phyloP scores from a whole-genome alignment of 192 early-diverging fungal species.

The Backusella tuberculispora region DNA sequence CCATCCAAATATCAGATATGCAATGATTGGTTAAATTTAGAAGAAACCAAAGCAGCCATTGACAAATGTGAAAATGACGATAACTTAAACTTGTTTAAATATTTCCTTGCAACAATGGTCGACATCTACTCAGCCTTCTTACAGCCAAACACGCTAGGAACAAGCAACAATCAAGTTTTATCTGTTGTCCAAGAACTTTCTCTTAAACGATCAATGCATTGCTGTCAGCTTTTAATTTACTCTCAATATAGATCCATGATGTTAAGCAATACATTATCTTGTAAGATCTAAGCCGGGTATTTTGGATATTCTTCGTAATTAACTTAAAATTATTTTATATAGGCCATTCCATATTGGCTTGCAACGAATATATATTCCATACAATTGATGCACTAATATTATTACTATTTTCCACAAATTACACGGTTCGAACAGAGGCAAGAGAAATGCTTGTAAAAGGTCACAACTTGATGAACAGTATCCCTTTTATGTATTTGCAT shows the following conservation, averaged over 20 bases:
- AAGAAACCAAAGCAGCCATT: not conserved
- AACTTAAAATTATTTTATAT: not conserved
- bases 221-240: not conserved
- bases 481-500: not conserved
- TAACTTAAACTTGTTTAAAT: not conserved
- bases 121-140: not conserved
- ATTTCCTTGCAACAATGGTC: not conserved
- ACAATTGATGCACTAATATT: not conserved
- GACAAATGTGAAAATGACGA: not conserved
- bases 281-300: too few relatives aligned
- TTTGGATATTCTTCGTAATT: too few relatives aligned
- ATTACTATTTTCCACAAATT: not conserved
- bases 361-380: not conserved
- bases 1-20: not conserved
- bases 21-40: not conserved
- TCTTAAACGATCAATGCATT: not conserved
- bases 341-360: not conserved
- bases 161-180: not conserved
- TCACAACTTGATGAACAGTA: not conserved
- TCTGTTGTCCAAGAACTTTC: slow-evolving; percentile 9
- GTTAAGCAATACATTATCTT: not conserved
- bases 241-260: not conserved
- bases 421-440: not conserved
- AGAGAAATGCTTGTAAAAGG: not conserved
- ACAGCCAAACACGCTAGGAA: not conserved